phyloP scores from a whole-genome alignment of 2,329 filamentous ascomycete species.

The Cytospora piceae region DNA sequence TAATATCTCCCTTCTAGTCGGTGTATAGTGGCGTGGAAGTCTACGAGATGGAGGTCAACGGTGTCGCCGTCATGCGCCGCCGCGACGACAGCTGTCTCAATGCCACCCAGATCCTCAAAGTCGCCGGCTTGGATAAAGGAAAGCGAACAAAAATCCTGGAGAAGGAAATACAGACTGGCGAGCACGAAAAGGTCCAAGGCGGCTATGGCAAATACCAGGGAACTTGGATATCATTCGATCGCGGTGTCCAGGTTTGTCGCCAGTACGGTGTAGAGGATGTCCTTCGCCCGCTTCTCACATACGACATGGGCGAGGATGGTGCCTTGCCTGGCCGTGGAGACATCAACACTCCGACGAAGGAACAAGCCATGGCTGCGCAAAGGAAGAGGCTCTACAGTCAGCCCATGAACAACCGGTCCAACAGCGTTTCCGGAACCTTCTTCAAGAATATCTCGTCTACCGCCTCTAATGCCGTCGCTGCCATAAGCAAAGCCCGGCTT shows the following conservation, averaged over 20 bases:
- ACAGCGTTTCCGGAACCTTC: conserved; percentile 79
- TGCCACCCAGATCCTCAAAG: conserved; percentile 96
- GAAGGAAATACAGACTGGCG: conserved; percentile 94
- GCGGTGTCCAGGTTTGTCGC: conserved; percentile 89
- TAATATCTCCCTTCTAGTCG: conserved; percentile 52
- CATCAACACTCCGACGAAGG: conserved; percentile 95
- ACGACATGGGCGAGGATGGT: conserved; percentile 79
- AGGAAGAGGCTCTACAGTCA: conserved; percentile 89
- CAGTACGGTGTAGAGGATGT: conserved; percentile 78
- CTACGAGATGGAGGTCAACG: conserved; percentile 98
- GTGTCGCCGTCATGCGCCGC: conserved; percentile 91
- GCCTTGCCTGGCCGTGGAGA: conserved; percentile 71
- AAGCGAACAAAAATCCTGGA: conserved; percentile 97
- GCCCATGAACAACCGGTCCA: conserved; percentile 68
- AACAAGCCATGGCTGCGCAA: conserved; percentile 96
- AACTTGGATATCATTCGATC: conserved; percentile 95
- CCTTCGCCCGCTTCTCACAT: conserved; percentile 73
- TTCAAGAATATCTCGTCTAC: conserved; percentile 97
- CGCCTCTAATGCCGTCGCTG: conserved; percentile 89
- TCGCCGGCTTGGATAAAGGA: conserved; percentile 95
- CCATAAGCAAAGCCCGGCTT: conserved; percentile 93
- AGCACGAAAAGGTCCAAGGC: conserved; percentile 98
- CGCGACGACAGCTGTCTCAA: conserved; percentile 96
- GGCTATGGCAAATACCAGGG: conserved; percentile 99
- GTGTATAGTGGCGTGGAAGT: conserved; percentile 95